phyloP scores from a whole-genome alignment of 495 filamentous ascomycete species.

The Aspergillus taichungensis region DNA sequence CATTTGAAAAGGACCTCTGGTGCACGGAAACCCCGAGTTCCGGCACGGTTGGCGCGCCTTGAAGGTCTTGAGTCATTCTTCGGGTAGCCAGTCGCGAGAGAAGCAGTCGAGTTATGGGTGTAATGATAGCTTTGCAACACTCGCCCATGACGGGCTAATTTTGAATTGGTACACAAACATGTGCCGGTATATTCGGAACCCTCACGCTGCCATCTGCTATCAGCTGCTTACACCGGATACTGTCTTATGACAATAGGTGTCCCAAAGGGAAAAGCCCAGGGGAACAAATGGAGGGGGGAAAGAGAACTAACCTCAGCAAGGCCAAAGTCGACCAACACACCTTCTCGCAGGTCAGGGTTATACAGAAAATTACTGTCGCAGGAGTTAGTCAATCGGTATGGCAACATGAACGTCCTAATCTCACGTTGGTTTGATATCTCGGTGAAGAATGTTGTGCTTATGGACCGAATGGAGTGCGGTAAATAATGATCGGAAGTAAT shows the following conservation, averaged over 20 bases:
- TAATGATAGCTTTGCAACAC: slow-evolving; percentile 35
- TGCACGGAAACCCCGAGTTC: slow-evolving; percentile 92
- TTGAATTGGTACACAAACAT: slow-evolving; percentile 33
- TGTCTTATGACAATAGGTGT: too few relatives aligned
- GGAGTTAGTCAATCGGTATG: slow-evolving; percentile 7
- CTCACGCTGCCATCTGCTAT: slow-evolving; percentile 22
- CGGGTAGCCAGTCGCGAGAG: slow-evolving; percentile 59
- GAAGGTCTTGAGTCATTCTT: slow-evolving; percentile 83
- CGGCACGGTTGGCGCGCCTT: slow-evolving; percentile 84
- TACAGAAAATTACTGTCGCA: slow-evolving; percentile 80
- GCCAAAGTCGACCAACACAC: slow-evolving; percentile 94
- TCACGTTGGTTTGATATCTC: slow-evolving; percentile 96
- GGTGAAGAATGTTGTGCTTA: slow-evolving; percentile 73
- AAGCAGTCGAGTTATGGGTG: slow-evolving; percentile 27
- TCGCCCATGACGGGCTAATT: slow-evolving; percentile 29
- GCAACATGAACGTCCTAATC: not conserved
- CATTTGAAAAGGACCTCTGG: slow-evolving; percentile 97
- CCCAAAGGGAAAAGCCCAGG: too few relatives aligned
- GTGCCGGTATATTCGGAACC: slow-evolving; percentile 34
- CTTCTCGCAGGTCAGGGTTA: slow-evolving; percentile 67
- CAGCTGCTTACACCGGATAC: not conserved
- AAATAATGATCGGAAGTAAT: slow-evolving; percentile 87
- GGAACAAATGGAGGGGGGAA: too few relatives aligned
- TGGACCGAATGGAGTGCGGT: slow-evolving; percentile 79
- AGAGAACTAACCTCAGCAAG: slow-evolving; percentile 60